Percentiles rank a stretch among this genome's conserved stretches.
Evolutionary conservation across 352 stramenopile species (phyloP).

Genomic region (Globisporangium abappressorium): DNA sequence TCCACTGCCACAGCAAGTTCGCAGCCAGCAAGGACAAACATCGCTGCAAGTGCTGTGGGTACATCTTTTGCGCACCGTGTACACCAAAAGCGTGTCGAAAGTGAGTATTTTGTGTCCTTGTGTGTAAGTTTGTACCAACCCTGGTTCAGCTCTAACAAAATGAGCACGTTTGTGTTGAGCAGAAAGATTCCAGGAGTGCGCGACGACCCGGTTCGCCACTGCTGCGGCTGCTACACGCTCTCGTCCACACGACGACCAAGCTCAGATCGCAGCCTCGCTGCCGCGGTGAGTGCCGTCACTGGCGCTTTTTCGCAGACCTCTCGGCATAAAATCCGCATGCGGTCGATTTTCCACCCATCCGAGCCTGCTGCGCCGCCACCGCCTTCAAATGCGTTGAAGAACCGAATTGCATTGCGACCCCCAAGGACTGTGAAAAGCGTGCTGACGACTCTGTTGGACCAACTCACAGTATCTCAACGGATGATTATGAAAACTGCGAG

Average conservation of each 20-base stretch:
- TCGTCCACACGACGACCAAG: constrained; percentile 61
- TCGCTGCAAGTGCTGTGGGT: constrained; percentile 81
- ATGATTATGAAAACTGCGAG: constrained; percentile 89
- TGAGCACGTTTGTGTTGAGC: constrained; percentile 3
- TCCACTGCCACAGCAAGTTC: constrained; percentile 67
- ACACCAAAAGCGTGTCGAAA: constrained; percentile 74
- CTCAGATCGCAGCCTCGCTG: constrained; percentile 43
- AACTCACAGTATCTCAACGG: constrained; percentile 77
- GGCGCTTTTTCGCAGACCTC: constrained; percentile 26
- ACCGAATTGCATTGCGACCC: constrained; percentile 62
- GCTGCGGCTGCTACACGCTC: constrained; percentile 75
- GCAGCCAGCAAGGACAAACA: constrained; percentile 58
- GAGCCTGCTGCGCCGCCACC: constrained; percentile 18
- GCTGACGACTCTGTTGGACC: constrained; percentile 77
- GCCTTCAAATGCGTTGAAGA: constrained; percentile 49
- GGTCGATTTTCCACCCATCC: constrained; percentile 57
- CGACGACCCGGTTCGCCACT: constrained; percentile 70
- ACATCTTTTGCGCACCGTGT: constrained; percentile 75
- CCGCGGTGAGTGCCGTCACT: constrained; percentile 20
- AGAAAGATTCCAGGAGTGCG: constrained; percentile 61
- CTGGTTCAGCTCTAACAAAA: not conserved
- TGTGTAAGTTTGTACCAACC: not conserved
- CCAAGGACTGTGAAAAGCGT: constrained; percentile 83
- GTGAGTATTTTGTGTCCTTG: constrained; percentile 24
- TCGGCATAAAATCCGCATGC: constrained; percentile 46